Evolutionary conservation across 768 basidiomycete species (phyloP).

Genomic region (Baorangia bicolor): DNA sequence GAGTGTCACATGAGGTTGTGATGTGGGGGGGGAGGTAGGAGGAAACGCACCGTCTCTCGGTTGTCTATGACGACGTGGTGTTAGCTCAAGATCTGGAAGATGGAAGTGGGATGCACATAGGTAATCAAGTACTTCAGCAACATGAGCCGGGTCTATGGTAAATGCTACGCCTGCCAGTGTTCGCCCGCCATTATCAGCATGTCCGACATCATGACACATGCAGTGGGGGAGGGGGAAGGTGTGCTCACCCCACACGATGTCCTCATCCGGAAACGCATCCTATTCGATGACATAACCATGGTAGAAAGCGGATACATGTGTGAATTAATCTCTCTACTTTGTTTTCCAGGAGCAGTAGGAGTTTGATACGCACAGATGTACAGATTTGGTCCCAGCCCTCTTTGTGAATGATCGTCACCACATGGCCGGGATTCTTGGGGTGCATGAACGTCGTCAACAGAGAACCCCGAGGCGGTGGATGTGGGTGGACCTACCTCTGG

Average conservation of each 20-base stretch:
- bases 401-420: constrained; percentile 86
- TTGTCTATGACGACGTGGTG: constrained; percentile 48
- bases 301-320: neutral
- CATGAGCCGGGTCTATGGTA: constrained; percentile 77
- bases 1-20: neutral
- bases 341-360: neutral
- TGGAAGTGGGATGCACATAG: constrained; percentile 50
- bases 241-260: constrained; percentile 61
- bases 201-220: neutral
- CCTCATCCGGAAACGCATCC: constrained; percentile 29
- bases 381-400: constrained; percentile 82
- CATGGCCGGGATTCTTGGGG: constrained; percentile 72
- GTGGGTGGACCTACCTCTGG: constrained; percentile 52
- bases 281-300: neutral
- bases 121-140: constrained; percentile 74
- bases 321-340: neutral
- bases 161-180: constrained; percentile 82
- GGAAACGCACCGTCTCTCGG: constrained; percentile 66
- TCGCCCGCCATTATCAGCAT: neutral
- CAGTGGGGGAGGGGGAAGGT: neutral
- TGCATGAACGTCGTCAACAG: constrained; percentile 66
- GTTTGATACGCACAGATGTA: constrained; percentile 44
- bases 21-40: too few relatives aligned
- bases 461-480: constrained; percentile 71
- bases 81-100: neutral